Evolutionary conservation across 2,329 filamentous ascomycete species (phyloP).

Genomic region (Colletotrichum sp.): DNA sequence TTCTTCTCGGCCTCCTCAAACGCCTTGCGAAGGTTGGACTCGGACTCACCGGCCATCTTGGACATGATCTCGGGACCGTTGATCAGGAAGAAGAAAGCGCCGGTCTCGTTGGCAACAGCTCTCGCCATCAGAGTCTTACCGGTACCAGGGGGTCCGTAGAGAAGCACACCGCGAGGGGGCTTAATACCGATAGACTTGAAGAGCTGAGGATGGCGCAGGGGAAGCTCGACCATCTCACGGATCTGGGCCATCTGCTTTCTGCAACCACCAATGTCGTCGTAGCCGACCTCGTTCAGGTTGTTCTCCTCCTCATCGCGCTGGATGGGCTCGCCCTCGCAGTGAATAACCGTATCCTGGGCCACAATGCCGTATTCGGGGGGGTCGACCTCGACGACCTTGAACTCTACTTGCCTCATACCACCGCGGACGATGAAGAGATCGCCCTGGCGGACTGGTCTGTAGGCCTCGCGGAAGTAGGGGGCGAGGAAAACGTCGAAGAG

Average conservation of each 20-base stretch:
- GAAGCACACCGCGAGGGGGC: conserved; percentile 95
- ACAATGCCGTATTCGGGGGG: conserved; percentile 99
- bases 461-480: conserved; percentile 99
- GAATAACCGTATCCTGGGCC: conserved; percentile 97
- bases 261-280: conserved; percentile 99
- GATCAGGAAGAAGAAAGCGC: conserved; percentile 99
- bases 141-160: conserved; percentile 96
- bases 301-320: conserved; percentile 99
- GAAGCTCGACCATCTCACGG: conserved; percentile 96
- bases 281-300: conserved; percentile 98
- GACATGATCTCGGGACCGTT: conserved; percentile 99
- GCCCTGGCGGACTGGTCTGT: conserved; percentile 95
- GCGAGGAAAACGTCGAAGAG: conserved; percentile 99
- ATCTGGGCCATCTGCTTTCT: conserved; percentile 99
- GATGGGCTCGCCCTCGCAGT: conserved; percentile 95
- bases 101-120: conserved; percentile 98
- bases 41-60: conserved; percentile 99
- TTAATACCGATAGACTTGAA: conserved; percentile 99
- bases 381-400: conserved; percentile 99
- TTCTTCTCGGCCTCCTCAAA: conserved; percentile 99
- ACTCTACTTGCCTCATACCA: conserved; percentile 98
- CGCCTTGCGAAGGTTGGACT: conserved; percentile 97
- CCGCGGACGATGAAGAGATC: conserved; percentile 97
- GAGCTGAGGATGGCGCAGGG: conserved; percentile 93
- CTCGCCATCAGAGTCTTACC: conserved; percentile 99